A percentile compares a stretch with the other conserved stretches of the same genome.
Conservation (phyloP, 2,329 filamentous ascomycete species). For the Penicillium sp. region DNA sequence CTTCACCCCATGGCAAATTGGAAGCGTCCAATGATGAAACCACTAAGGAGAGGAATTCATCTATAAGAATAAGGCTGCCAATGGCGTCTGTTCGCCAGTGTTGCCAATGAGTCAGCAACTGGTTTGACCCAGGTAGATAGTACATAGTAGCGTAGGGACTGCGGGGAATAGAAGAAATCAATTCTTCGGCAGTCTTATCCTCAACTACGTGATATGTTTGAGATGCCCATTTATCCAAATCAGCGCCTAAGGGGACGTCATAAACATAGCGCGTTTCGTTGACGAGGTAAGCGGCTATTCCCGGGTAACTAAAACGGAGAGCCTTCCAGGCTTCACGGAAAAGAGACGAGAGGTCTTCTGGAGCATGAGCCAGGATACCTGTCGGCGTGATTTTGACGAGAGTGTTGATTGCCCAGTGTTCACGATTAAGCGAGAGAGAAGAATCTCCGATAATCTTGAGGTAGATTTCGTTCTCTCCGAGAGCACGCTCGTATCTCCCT, state of each 20-base stretch:
- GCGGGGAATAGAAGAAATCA: conserved; percentile 12
- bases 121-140: conserved; percentile 10
- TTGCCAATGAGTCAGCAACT: conserved; percentile 6
- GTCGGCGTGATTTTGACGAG: conserved; percentile 17
- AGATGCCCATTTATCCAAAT: conserved; percentile 14
- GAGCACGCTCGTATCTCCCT: conserved; percentile 18
- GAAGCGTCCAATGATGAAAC: conserved; percentile 18
- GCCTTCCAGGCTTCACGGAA: conserved; percentile 15
- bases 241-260: conserved; percentile 4
- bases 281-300: conserved; percentile 14
- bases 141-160: conserved; percentile 13
- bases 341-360: neutral
- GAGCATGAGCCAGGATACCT: no score
- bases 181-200: conserved; percentile 9
- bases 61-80: conserved; percentile 18
- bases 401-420: conserved; percentile 30
- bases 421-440: conserved; percentile 23
- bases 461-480: conserved; percentile 24
- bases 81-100: conserved; percentile 15
- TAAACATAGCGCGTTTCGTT: conserved; percentile 13
- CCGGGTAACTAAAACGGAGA: conserved; percentile 20
- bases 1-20: conserved; percentile 25
- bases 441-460: conserved; percentile 29
- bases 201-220: conserved; percentile 16
- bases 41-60: conserved; percentile 20